These are phyloP conservation scores for Pleurotus sapidus DNA, from an alignment of 768 basidiomycete species.

Conservation along the genomic window DNA sequence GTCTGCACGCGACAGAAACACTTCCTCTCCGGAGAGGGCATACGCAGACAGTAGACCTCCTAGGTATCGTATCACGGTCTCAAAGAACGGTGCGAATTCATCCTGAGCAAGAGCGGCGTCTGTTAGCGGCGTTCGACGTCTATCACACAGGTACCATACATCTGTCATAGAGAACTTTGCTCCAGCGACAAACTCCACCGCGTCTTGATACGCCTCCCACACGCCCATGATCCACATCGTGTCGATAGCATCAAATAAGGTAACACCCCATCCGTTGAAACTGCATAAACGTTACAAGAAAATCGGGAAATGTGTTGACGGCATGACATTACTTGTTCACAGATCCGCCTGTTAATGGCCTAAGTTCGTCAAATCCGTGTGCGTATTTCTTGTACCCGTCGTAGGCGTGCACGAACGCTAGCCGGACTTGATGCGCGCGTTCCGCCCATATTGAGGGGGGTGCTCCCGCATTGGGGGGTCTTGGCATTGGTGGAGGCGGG, in stretches of 20 bases:
- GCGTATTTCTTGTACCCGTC: constrained; percentile 63
- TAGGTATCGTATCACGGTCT: constrained; percentile 82
- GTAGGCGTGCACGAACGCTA: constrained; percentile 69
- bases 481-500: constrained; percentile 2
- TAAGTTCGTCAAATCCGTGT: constrained; percentile 60
- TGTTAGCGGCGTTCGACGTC: constrained; percentile 6
- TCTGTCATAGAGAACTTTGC: constrained; percentile 38
- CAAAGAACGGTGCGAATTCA: constrained; percentile 55
- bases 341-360: constrained; percentile 36
- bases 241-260: constrained; percentile 76
- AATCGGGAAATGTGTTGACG: not conserved
- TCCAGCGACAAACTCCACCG: constrained; percentile 48
- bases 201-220: constrained; percentile 57
- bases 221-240: constrained; percentile 83
- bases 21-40: constrained; percentile 61
- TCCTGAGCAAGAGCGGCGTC: not conserved
- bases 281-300: constrained; percentile 26
- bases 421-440: constrained; percentile 54
- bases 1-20: constrained; percentile 65
- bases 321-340: constrained; percentile 46
- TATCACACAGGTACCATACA: constrained; percentile 22
- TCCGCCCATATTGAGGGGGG: constrained; percentile 43
- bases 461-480: not conserved
- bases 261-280: constrained; percentile 75
- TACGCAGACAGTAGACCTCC: constrained; percentile 83